Evolutionary conservation across 2,329 filamentous ascomycete genomes (phyloP).

Genomic region (Escovopsis sp.): DNA sequence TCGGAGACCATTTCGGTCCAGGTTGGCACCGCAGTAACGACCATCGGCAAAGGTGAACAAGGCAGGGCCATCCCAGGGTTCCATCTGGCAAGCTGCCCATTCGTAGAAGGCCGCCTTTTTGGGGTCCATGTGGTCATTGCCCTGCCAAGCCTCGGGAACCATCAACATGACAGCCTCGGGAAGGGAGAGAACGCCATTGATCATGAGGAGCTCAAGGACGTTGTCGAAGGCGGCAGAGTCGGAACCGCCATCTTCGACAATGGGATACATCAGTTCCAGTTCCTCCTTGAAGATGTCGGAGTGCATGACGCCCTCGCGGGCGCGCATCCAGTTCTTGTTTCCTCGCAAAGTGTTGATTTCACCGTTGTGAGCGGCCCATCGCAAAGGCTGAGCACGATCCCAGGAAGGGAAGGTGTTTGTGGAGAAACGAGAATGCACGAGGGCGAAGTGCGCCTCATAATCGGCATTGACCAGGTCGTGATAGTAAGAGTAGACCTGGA

Average conservation of each 20-base stretch:
- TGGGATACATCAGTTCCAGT: conserved; percentile 78
- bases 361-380: conserved; percentile 97
- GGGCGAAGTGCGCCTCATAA: conserved; percentile 91
- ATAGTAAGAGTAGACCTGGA: conserved; percentile 97
- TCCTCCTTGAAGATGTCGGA: conserved; percentile 88
- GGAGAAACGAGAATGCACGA: conserved; percentile 94
- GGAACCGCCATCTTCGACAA: conserved; percentile 91
- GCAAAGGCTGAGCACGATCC: conserved; percentile 90
- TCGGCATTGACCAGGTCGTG: conserved; percentile 94
- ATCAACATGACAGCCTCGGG: conserved; percentile 97
- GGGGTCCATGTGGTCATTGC: conserved; percentile 80
- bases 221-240: conserved; percentile 97
- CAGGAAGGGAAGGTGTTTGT: conserved; percentile 98
- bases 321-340: conserved; percentile 99
- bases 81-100: conserved; percentile 98
- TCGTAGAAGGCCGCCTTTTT: conserved; percentile 96
- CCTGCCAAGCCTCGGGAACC: conserved; percentile 97
- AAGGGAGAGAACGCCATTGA: conserved; percentile 89
- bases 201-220: conserved; percentile 80
- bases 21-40: conserved; percentile 89
- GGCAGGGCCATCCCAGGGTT: conserved; percentile 94
- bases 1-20: conserved; percentile 87
- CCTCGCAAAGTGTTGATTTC: conserved; percentile 96
- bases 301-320: conserved; percentile 86
- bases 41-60: conserved; percentile 96